These are phyloP conservation scores for Ilyonectria robusta DNA, from an alignment of 2,329 filamentous ascomycete genomes.

Conservation along the genomic window DNA sequence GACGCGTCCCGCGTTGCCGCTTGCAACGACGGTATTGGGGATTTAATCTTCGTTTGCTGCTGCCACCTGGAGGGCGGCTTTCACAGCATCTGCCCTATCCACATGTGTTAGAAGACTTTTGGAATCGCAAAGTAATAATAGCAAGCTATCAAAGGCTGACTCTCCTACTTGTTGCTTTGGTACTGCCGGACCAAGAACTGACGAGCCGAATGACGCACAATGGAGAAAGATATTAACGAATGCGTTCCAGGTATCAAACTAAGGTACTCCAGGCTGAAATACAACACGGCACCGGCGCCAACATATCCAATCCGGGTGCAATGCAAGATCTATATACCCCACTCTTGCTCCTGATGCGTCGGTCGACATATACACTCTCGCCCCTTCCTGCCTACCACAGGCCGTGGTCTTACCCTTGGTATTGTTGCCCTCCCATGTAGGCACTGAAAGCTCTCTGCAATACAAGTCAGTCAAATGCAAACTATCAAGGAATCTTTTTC, in stretches of 20 bases:
- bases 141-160: neutral
- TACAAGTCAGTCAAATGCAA: conserved; percentile 26
- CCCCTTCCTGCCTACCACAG: neutral
- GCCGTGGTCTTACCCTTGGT: conserved; percentile 45
- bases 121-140: too few relatives aligned
- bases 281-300: conserved; percentile 16
- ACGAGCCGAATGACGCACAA: neutral
- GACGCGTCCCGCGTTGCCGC: neutral
- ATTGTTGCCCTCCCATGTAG: conserved; percentile 65
- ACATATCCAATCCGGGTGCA: neutral
- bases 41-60: neutral
- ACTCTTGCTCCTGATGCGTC: conserved; percentile 3
- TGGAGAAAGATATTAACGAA: conserved; percentile 1
- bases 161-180: neutral
- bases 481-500: too few relatives aligned
- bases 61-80: neutral
- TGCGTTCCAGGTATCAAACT: conserved; percentile 37
- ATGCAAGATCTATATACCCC: neutral
- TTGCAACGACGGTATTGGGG: neutral
- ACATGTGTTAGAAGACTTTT: too few relatives aligned
- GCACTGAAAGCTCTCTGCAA: conserved; percentile 65
- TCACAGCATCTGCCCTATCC: neutral
- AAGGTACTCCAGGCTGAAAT: conserved; percentile 35
- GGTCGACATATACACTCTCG: neutral
- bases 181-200: too few relatives aligned